Percentiles rank a stretch among this genome's conserved stretches.
Conservation (phyloP, 768 basidiomycete species). For the Clavulina sp. region DNA sequence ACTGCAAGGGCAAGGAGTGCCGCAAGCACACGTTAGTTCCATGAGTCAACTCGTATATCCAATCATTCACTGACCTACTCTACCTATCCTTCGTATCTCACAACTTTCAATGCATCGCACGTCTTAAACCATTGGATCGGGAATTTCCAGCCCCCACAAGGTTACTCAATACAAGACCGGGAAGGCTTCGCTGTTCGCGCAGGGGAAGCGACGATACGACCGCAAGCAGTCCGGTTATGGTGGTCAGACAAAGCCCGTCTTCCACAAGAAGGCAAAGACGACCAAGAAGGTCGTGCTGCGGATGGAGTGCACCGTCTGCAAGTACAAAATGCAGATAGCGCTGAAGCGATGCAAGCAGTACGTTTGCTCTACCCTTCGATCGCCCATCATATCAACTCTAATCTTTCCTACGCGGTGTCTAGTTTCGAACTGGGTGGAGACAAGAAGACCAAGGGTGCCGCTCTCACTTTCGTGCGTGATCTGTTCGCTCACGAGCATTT, state of each 20-base stretch:
- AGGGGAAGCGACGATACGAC: slow-evolving; percentile 99
- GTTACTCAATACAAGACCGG: slow-evolving; percentile 99
- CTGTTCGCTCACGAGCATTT: too few species aligned
- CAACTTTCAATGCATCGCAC: slow-evolving; percentile 10
- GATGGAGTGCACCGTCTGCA: slow-evolving; percentile 95
- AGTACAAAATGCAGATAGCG: slow-evolving; percentile 91
- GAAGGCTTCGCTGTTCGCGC: slow-evolving; percentile 92
- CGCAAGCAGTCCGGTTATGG: slow-evolving; percentile 97
- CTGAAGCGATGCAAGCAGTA: slow-evolving; percentile 99
- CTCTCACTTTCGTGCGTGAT: slow-evolving; percentile 80
- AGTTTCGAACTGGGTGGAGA: slow-evolving; percentile 99
- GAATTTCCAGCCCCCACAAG: slow-evolving; percentile 69
- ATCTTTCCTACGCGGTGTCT: slow-evolving; percentile 1
- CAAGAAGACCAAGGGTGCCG: slow-evolving; percentile 99
- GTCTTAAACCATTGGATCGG: slow-evolving; percentile 4
- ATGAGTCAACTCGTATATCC: background rate
- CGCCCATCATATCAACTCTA: background rate
- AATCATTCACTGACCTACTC: background rate
- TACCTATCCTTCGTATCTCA: background rate
- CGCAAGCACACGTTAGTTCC: slow-evolving; percentile 85
- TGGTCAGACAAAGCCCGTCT: slow-evolving; percentile 99
- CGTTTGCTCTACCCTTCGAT: slow-evolving; percentile 19
- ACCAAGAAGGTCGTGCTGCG: slow-evolving; percentile 99
- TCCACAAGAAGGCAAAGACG: slow-evolving; percentile 99
- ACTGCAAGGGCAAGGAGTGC: slow-evolving; percentile 94